Conservation (phyloP, 257 asterid genomes). For the Penstemon barbatus region DNA sequence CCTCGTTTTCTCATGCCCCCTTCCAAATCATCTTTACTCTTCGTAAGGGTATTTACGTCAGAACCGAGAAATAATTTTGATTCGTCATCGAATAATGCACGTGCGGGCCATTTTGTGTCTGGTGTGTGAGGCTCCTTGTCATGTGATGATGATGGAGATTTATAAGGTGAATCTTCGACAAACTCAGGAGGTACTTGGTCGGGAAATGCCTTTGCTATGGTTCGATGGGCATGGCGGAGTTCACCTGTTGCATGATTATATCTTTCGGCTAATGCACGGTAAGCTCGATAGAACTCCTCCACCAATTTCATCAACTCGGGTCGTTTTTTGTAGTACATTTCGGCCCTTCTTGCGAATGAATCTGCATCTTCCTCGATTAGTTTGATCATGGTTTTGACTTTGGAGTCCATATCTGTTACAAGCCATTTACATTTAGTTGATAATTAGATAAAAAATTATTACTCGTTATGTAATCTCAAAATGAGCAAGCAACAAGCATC, state of each 20-base stretch:
- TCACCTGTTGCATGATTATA: slow-evolving; percentile 88
- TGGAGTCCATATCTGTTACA: slow-evolving; percentile 80
- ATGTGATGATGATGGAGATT: slow-evolving; percentile 29
- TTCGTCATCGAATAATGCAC: slow-evolving; percentile 40
- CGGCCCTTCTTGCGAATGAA: slow-evolving; percentile 91
- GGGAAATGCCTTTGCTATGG: slow-evolving; percentile 82
- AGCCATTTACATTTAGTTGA: not conserved
- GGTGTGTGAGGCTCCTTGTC: slow-evolving; percentile 52
- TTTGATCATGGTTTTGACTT: slow-evolving; percentile 87
- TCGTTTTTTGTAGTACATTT: slow-evolving; percentile 90
- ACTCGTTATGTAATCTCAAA: not conserved
- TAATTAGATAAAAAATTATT: too few species aligned
- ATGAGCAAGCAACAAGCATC: too few species aligned
- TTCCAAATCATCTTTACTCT: slow-evolving; percentile 34
- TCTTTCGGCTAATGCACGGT: slow-evolving; percentile 88
- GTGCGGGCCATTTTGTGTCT: slow-evolving; percentile 36
- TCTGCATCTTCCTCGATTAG: slow-evolving; percentile 96
- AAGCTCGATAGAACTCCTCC: slow-evolving; percentile 94
- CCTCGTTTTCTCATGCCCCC: slow-evolving; percentile 40
- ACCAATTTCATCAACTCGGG: slow-evolving; percentile 94
- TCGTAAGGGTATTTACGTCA: not conserved
- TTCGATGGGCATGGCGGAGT: slow-evolving; percentile 79
- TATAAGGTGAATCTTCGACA: slow-evolving; percentile 59
- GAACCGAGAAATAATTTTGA: too few species aligned
- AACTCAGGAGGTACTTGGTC: slow-evolving; percentile 65